Conservation (phyloP, 768 basidiomycete species). For the Tricholoma hemisulphureum region DNA sequence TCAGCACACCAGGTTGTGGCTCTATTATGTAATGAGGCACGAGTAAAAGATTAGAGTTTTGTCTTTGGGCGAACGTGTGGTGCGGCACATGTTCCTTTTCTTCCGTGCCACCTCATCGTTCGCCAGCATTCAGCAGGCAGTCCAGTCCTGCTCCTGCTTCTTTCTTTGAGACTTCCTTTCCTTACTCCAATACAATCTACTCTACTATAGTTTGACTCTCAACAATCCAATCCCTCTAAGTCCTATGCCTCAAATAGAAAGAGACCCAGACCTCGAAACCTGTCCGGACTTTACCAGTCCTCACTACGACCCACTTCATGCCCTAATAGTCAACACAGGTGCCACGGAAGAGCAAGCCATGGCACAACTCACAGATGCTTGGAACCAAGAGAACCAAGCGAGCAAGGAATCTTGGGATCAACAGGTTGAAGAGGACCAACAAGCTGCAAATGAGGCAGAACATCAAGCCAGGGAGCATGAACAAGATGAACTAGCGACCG, state of each 20-base stretch:
- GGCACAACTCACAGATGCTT: neutral
- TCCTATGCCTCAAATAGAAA: neutral
- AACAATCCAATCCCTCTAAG: neutral
- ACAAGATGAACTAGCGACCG: neutral
- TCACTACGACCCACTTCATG: neutral
- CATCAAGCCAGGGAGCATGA: neutral
- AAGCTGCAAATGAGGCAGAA: neutral
- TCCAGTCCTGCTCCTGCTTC: neutral
- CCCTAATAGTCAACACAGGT: neutral
- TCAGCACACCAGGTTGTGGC: too few species aligned
- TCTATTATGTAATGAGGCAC: constrained; percentile 3
- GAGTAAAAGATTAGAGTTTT: constrained; percentile 1
- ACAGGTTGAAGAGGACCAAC: neutral
- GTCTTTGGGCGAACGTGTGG: neutral
- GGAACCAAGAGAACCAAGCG: neutral
- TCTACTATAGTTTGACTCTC: too few species aligned
- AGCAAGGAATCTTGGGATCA: neutral
- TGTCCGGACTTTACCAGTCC: neutral
- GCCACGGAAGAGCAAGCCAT: neutral
- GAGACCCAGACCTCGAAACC: neutral
- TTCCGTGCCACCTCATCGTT: neutral
- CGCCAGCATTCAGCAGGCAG: neutral
- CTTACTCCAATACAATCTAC: neutral
- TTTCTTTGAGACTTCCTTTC: neutral
- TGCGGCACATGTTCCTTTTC: neutral